Evolutionary conservation across 108 stramenopile genomes (phyloP), one percentile per base, ranked within the genome.

Genomic region (Fragilariopsis cylindrus): DNA sequence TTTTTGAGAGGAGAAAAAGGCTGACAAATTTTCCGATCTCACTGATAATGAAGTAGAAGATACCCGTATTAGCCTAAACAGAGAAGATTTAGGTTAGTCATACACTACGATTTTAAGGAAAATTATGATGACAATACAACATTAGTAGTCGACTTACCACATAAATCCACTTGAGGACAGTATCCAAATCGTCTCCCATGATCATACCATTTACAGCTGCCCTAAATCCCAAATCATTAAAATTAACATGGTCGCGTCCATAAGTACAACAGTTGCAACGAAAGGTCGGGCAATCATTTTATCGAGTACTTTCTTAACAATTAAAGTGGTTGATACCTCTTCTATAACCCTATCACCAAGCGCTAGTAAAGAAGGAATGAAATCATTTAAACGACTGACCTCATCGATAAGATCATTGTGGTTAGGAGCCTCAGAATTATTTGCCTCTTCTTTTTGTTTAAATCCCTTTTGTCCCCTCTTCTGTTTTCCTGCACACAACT

Each of bases 1-100:
- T 71, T 30, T 63, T 63, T 8, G 82, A 74, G 42, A 78, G 74
- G 39, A 70, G 57, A 47, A 72, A 79, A 12, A 88, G 75, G 41
- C 84, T 83, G 19, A 82, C 70, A 15, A 60, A 69, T 47, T 88
- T 88, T 13, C 87, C 87, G 19, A 88, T 72, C 71, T 88, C 87
- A 7, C 82, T 79, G 53, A 88, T 85, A 43, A 88, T 60, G 55
- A 85, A 88, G 58, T 88, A 88, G 67, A 88, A 88, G 11, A 88
- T 85, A 4, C 83, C 84, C 13, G 72, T 70, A 48, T 88, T 88
- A 30, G 87, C 76, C 65, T 65, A 18, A 6, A 60, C 1, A 53
- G 52, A 12, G 39, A 19, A 46, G 42, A 46, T 65, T 46, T 48
- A 9, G 46, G 11, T 9, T 11, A 30, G 21, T 30, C 39, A 2